Evolutionary conservation across 2,329 filamentous ascomycete genomes (phyloP), one percentile per base, ranked within the genome.

Genomic region (Neopestalotiopsis sp.): DNA sequence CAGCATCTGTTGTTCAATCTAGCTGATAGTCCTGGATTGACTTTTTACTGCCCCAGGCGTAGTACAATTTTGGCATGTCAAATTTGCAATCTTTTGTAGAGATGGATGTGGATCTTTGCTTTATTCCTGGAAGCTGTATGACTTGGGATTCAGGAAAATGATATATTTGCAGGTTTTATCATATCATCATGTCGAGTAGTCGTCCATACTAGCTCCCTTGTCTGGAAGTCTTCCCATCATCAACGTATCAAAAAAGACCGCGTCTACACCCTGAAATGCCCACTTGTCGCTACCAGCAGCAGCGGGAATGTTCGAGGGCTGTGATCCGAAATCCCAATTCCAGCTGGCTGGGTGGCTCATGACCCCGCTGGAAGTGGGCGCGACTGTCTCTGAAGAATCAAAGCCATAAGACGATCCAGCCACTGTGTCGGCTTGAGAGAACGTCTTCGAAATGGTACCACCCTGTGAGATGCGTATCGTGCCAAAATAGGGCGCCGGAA

Each of bases 381-480:
- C 28, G 3, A 30, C 12, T 7, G 28, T 12, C 28, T 32, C 57
- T 38, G 24, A 13, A 12, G 57, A 28, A 7, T 38, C 57, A 60
- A 32, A 60, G 57, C 30, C 57, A 30, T 38, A 30, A 9, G 28
- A 30, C 10, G 32, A 32, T 2, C 34, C 34, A 14, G 14, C 57
- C 7, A 40, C 56, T n/a, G 30, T 17, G n/a, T 20, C 20, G 32
- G 24, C 28, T 28, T 61, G 40, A 10, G 32, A 60, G 4, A 45
- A 30, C 6, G 62, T 59, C 71, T 77, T 60, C 69, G 67, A 56
- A n/a, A 71, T 72, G 4, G 66, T 68, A 12, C 72, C 71, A n/a
- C 74, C 71, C 13, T 72, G 73, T 1, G 73, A 69, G 69, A 81
- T 78, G 20, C 71, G 76, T 66, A 80, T 74, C 30, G 73, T 74